Base-by-base conservation (phyloP, 2,329 filamentous ascomycete genomes). In the Aspergillus sp. region DNA sequence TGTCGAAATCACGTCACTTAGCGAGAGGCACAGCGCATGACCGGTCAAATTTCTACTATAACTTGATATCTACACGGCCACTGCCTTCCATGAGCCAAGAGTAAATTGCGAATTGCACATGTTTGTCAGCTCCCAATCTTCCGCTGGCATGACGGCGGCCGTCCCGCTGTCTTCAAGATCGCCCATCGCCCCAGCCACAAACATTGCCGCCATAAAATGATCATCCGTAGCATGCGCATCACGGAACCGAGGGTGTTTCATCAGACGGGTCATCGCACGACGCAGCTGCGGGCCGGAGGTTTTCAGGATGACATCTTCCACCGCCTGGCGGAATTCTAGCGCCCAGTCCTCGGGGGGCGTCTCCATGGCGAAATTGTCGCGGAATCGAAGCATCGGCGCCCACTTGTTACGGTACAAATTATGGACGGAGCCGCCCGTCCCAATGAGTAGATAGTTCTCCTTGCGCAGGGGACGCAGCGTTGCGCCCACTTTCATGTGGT, bases 201-300 rank as follows among this genome's bases (percentile, higher is more conserved):
- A 88, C 61, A 84, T 73, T 3, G 81, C 77, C 0, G 84, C 73
- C 81, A 88, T 87, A 58, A 86, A 88, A 63, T 88, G 85, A 64
- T 88, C 86, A 62, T 89, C 86, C 0, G 86, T 88, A 0, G 77
- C 85, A 69, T 88, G 86, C 0, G 86, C 86, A 59, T 88, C 85
- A 14, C 85, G 71, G 61, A 80, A 88, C 44, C 76, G 73, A 0
- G 85, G 85, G 61, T 88, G 82, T 72, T 88, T 88, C 84, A 88
- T 88, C 59, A 88, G 63, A 25, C 84, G 75, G 2, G 82, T 83
- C 49, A 86, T 75, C 0, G 76, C 80, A 2, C 80, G 73, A 2
- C 83, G 68, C 45, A 88, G 64, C 21, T 68, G 65, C 5, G 83
- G 83, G 0, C 85, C 84, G 1, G 75, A 72, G 41, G 78, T 81